These are phyloP conservation scores for Blastobotrys serpentis DNA, from an alignment of 1,139 yeast genomes.

Conservation along the genomic window DNA sequence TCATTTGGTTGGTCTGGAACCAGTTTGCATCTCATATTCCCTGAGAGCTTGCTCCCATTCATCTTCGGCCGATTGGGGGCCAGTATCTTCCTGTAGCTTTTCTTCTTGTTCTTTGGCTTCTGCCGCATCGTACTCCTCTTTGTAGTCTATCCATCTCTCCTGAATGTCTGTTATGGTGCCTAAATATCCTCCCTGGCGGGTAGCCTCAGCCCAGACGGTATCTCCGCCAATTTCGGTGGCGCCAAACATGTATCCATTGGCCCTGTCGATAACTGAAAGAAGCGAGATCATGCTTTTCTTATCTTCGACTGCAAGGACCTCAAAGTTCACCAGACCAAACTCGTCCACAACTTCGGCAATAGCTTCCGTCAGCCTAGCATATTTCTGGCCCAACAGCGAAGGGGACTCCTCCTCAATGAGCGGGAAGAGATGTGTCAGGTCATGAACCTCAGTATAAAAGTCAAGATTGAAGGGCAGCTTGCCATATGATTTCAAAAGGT, in stretches of 20 bases:
- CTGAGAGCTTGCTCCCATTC: slow-evolving; percentile 69
- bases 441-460: slow-evolving; percentile 90
- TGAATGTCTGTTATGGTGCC: slow-evolving; percentile 71
- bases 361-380: slow-evolving; percentile 68
- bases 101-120: slow-evolving; percentile 52
- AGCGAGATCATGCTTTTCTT: slow-evolving; percentile 86
- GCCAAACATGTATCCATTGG: slow-evolving; percentile 92
- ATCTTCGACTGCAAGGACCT: slow-evolving; percentile 87
- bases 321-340: slow-evolving; percentile 82
- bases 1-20: slow-evolving; percentile 14
- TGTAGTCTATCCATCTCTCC: slow-evolving; percentile 92
- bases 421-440: slow-evolving; percentile 67
- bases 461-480: slow-evolving; percentile 64
- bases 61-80: slow-evolving; percentile 53
- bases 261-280: slow-evolving; percentile 76
- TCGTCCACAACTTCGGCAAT: slow-evolving; percentile 85
- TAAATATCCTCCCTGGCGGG: slow-evolving; percentile 66
- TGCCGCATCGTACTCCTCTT: slow-evolving; percentile 66
- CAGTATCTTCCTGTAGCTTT: slow-evolving; percentile 30
- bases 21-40: slow-evolving; percentile 54
- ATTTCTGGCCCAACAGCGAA: slow-evolving; percentile 58
- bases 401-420: slow-evolving; percentile 66
- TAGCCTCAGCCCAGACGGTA: slow-evolving; percentile 92
- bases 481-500: slow-evolving; percentile 68
- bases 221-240: slow-evolving; percentile 93